Percentiles rank a stretch among this genome's conserved stretches.
Evolutionary conservation across 371 early-diverging fungal genomes (phyloP).

Genomic region (Saksenaea vasiformis): DNA sequence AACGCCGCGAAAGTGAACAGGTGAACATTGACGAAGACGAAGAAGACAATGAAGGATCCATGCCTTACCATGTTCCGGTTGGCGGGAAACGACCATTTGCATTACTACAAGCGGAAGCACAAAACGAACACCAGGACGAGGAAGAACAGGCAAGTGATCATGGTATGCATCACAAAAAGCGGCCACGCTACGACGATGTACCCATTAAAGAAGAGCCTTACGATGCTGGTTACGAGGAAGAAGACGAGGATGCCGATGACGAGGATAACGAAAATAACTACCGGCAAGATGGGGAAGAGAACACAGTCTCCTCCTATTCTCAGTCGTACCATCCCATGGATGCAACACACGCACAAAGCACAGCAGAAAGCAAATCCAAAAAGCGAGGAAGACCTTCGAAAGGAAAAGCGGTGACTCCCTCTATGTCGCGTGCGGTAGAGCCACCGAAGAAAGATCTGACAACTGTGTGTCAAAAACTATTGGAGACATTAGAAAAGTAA

Average conservation of each 20-base stretch:
- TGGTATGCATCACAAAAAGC: not conserved
- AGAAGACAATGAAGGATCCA: constrained; percentile 9
- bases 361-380: constrained; percentile 35
- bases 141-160: not conserved
- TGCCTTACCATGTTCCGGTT: constrained; percentile 15
- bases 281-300: constrained; percentile 6
- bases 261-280: constrained; percentile 14
- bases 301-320: not conserved
- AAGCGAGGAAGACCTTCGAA: constrained; percentile 44
- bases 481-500: constrained; percentile 60
- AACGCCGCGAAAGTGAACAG: constrained; percentile 20
- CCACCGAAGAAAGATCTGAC: constrained; percentile 45
- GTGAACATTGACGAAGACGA: constrained; percentile 21
- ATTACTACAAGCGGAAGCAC: constrained; percentile 22
- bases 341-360: constrained; percentile 7
- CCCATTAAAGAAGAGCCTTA: constrained; percentile 2
- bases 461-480: constrained; percentile 42
- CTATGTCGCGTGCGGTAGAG: constrained; percentile 30
- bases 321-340: constrained; percentile 13
- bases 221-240: constrained; percentile 17
- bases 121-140: constrained; percentile 14
- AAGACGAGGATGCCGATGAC: constrained; percentile 20
- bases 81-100: constrained; percentile 34
- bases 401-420: constrained; percentile 21
- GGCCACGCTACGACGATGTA: not conserved